Percentiles rank a stretch among this genome's conserved stretches.
These are phyloP conservation scores for Sarocladium oryzae DNA, from an alignment of 2,329 filamentous ascomycete genomes.

Conservation along the genomic window DNA sequence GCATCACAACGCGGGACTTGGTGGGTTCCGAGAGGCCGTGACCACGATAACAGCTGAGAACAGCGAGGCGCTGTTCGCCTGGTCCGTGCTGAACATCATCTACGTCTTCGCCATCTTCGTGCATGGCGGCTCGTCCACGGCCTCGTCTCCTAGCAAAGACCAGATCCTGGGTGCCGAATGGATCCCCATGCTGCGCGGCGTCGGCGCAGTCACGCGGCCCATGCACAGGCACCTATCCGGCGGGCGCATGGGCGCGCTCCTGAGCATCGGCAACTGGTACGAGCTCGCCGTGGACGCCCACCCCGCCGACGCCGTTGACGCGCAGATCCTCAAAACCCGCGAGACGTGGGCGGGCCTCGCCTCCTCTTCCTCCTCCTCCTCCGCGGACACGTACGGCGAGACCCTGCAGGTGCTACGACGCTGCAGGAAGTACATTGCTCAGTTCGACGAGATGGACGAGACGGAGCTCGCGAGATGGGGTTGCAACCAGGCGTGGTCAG, in stretches of 20 bases:
- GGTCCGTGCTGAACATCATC: slow-evolving; percentile 13
- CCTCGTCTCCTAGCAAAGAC: slow-evolving; percentile 9
- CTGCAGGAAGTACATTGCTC: slow-evolving; percentile 12
- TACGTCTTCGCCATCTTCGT: slow-evolving; percentile 11
- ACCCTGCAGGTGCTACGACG: slow-evolving; percentile 12
- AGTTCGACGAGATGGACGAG: slow-evolving; percentile 13
- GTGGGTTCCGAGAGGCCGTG: slow-evolving; percentile 11
- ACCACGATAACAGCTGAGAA: slow-evolving; percentile 7
- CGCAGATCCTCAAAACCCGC: slow-evolving; percentile 8
- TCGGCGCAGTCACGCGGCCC: slow-evolving; percentile 13
- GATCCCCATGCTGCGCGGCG: slow-evolving; percentile 16
- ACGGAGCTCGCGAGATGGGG: slow-evolving; percentile 10
- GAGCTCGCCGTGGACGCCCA: slow-evolving; percentile 11
- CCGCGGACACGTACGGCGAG: slow-evolving; percentile 12
- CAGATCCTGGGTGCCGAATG: slow-evolving; percentile 14
- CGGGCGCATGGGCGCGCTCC: slow-evolving; percentile 9
- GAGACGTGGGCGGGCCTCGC: slow-evolving; percentile 11
- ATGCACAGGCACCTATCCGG: slow-evolving; percentile 7
- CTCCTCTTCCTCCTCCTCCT: no score
- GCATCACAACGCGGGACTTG: slow-evolving; percentile 11
- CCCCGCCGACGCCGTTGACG: background rate
- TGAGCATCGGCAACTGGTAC: slow-evolving; percentile 15
- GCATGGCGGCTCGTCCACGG: background rate
- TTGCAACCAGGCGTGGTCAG: slow-evolving; percentile 15
- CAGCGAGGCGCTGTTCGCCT: slow-evolving; percentile 12